A percentile compares a stretch with the other conserved stretches of the same genome.
These are phyloP conservation scores for Oryza rufipogon DNA, from an alignment of 176 grass and related monocot genomes.

Conservation along the genomic window DNA sequence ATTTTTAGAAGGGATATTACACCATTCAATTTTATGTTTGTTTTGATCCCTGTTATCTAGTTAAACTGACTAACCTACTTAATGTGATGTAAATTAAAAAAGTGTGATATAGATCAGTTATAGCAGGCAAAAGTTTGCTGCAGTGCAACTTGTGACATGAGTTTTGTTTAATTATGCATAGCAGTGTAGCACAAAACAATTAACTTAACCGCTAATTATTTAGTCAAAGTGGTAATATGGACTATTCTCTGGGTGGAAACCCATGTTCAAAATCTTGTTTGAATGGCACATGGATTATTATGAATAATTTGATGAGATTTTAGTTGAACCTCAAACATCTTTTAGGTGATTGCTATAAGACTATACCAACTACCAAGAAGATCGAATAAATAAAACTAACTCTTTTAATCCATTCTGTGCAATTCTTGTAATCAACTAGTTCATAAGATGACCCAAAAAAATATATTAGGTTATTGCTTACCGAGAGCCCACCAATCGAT, in stretches of 20 bases:
- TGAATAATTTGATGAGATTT: constrained; percentile 22
- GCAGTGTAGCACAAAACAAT: constrained; percentile 3
- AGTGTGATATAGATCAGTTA: background rate
- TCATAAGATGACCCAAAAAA: constrained; percentile 12
- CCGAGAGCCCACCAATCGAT: constrained; percentile 99
- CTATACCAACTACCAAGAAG: constrained; percentile 22
- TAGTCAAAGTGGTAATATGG: background rate
- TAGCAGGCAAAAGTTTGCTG: background rate
- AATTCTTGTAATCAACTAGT: background rate
- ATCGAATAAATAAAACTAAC: background rate
- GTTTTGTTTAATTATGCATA: background rate
- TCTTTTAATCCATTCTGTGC: constrained; percentile 1
- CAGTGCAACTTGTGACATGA: background rate
- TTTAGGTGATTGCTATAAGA: constrained; percentile 25
- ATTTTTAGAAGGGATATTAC: background rate
- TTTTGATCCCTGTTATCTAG: background rate
- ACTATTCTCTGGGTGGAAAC: background rate
- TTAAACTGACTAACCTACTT: background rate
- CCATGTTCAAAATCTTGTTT: constrained; percentile 14
- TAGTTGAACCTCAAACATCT: constrained; percentile 5
- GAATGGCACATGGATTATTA: background rate
- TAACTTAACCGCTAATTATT: constrained; percentile 16
- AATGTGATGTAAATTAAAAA: background rate
- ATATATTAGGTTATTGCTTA: constrained; percentile 42
- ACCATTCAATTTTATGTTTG: background rate